Evolutionary conservation across 2,329 filamentous ascomycete species (phyloP).

Genomic region (Scedosporium dehoogii): DNA sequence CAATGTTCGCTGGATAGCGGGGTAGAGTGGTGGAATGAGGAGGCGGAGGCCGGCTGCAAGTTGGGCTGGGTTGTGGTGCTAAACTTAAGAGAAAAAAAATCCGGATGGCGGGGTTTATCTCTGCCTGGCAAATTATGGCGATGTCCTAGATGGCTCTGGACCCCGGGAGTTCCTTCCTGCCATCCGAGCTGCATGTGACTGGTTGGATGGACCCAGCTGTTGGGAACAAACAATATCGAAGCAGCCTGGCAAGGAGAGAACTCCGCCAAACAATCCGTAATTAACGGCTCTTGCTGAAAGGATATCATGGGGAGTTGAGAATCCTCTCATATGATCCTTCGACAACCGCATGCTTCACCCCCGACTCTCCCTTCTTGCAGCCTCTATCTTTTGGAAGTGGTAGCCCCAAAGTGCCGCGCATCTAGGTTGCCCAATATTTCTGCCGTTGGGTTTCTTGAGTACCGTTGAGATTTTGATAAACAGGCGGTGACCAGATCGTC

Average conservation of each 20-base stretch:
- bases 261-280: neutral
- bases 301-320: neutral
- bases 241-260: no score
- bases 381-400: no score
- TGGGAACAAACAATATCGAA: neutral
- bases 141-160: no score
- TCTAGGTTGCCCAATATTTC: no score
- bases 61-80: neutral
- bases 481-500: neutral
- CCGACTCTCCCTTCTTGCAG: no score
- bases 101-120: neutral
- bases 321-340: neutral
- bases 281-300: neutral
- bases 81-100: neutral
- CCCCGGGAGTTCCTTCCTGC: neutral
- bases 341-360: neutral
- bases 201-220: neutral
- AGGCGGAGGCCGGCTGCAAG: neutral
- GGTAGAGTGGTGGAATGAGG: neutral
- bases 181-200: neutral
- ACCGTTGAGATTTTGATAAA: neutral
- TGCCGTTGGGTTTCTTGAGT: neutral
- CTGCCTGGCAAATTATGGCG: neutral
- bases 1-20: neutral
- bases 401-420: no score